phyloP scores from a whole-genome alignment of 768 basidiomycete genomes.

The Cystobasidium tubakii region DNA sequence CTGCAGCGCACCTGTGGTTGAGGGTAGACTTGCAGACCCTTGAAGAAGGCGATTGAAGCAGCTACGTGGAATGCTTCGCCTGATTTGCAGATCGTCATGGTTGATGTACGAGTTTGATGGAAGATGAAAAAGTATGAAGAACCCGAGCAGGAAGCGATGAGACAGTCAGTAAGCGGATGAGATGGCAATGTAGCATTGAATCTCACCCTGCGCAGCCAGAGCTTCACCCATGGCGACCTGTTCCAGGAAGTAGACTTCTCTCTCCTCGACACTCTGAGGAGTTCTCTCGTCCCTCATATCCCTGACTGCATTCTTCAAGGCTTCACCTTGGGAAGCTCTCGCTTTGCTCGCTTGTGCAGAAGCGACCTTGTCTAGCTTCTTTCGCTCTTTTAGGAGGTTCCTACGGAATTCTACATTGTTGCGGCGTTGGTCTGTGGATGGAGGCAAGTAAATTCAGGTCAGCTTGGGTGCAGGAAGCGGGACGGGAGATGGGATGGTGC shows the following conservation, averaged over 20 bases:
- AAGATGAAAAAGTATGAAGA: neutral
- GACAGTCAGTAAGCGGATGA: too few species aligned
- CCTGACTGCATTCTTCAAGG: slow-evolving; percentile 53
- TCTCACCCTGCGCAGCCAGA: slow-evolving; percentile 67
- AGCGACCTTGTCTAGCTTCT: slow-evolving; percentile 68
- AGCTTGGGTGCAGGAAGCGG: neutral
- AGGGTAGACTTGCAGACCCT: slow-evolving; percentile 89
- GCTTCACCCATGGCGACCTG: slow-evolving; percentile 84
- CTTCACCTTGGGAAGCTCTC: slow-evolving; percentile 52
- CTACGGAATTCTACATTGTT: slow-evolving; percentile 81
- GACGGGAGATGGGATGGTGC: neutral
- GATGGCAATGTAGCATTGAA: too few species aligned
- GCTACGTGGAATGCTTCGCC: slow-evolving; percentile 71
- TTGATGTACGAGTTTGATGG: neutral
- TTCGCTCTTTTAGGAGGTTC: slow-evolving; percentile 71
- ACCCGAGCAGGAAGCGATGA: too few species aligned
- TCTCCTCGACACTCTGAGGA: slow-evolving; percentile 53
- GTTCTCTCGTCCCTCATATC: slow-evolving; percentile 61
- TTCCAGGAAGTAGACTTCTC: slow-evolving; percentile 84
- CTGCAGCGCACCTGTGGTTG: slow-evolving; percentile 20
- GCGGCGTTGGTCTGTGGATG: slow-evolving; percentile 63
- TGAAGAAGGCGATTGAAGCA: slow-evolving; percentile 84
- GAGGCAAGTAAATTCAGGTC: neutral
- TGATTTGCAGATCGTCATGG: slow-evolving; percentile 47
- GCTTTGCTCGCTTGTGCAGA: slow-evolving; percentile 50